A percentile compares a stretch with the other conserved stretches of the same genome.
phyloP scores from a whole-genome alignment of 2,329 filamentous ascomycete species.

The Trichoderma sp. region DNA sequence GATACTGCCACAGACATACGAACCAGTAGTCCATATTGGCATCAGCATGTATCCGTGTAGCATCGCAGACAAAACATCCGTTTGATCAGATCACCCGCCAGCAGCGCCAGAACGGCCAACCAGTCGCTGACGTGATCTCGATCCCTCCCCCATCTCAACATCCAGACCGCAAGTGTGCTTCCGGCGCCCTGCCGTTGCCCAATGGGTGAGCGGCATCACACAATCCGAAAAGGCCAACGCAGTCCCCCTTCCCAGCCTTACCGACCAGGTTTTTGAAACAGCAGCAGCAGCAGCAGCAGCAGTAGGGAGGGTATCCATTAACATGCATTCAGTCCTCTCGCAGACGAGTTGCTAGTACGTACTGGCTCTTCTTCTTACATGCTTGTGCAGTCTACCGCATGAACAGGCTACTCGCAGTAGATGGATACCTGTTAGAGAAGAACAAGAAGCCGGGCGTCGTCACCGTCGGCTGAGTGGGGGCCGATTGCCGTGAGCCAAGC shows the following conservation, averaged over 20 bases:
- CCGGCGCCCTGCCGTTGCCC: not conserved
- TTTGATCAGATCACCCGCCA: not conserved
- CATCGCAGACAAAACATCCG: not conserved
- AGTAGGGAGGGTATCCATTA: not conserved
- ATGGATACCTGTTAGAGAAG: not conserved
- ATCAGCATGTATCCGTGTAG: not conserved
- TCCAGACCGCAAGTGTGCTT: not conserved
- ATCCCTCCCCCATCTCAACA: not conserved
- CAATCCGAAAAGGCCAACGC: slow-evolving; percentile 5
- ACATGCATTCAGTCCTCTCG: not conserved
- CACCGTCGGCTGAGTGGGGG: not conserved
- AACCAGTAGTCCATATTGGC: not conserved
- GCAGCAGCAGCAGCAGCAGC: not conserved
- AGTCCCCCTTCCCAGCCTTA: slow-evolving; percentile 16
- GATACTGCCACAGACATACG: not conserved
- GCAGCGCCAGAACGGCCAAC: not conserved
- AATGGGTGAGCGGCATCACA: not conserved
- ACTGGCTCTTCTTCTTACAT: not conserved
- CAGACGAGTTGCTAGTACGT: not conserved
- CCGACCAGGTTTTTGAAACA: not conserved
- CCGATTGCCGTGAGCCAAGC: slow-evolving; percentile 1
- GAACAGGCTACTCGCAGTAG: not conserved
- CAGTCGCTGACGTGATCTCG: slow-evolving; percentile 21
- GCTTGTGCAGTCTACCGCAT: not conserved
- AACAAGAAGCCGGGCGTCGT: not conserved